Conservation (phyloP, 495 filamentous ascomycete species). For the Cladorrhinum samala region DNA sequence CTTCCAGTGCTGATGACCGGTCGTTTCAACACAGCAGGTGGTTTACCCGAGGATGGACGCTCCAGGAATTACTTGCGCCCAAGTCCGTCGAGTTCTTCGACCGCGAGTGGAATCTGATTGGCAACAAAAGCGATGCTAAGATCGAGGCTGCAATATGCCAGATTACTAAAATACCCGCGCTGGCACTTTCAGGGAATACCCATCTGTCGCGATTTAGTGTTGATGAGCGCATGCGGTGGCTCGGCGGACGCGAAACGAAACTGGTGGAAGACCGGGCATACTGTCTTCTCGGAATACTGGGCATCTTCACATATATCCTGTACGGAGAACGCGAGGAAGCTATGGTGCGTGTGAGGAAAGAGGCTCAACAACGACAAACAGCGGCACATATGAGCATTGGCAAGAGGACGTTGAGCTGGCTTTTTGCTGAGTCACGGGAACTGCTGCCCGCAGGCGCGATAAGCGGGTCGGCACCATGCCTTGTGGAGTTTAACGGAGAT, state of each 20-base stretch:
- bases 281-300: constrained; percentile 19
- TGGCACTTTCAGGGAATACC: not conserved
- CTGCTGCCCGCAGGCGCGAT: too few species aligned
- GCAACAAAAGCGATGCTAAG: constrained; percentile 22
- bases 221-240: constrained; percentile 22
- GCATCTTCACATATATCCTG: not conserved
- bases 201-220: constrained; percentile 9
- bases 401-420: too few species aligned
- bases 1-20: not conserved
- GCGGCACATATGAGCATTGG: too few species aligned
- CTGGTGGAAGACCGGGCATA: constrained; percentile 20
- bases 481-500: too few species aligned
- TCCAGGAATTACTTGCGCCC: constrained; percentile 12
- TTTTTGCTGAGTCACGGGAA: too few species aligned
- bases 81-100: constrained; percentile 22
- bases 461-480: too few species aligned
- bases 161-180: constrained; percentile 13
- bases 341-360: too few species aligned
- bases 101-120: constrained; percentile 10
- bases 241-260: constrained; percentile 12
- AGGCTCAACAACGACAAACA: too few species aligned
- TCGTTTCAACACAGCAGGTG: not conserved
- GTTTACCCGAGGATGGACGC: too few species aligned
- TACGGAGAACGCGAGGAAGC: constrained; percentile 8
- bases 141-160: constrained; percentile 5